Conservation (phyloP, 2,329 filamentous ascomycete species). For the Penicillium griseofulvum region DNA sequence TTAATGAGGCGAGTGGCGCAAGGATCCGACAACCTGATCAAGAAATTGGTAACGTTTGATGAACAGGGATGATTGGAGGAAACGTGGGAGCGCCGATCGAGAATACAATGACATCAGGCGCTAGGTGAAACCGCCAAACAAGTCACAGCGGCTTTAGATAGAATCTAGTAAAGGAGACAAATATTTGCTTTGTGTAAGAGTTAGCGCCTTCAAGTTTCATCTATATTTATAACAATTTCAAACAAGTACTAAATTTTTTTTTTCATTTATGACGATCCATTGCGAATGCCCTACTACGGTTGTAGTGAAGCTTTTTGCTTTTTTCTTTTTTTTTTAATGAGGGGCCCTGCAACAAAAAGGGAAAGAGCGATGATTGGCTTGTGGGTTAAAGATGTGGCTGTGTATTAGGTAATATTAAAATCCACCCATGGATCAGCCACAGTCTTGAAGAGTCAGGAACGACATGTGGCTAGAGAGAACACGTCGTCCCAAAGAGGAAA, state of each 20-base stretch:
- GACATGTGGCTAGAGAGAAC: constrained; percentile 11
- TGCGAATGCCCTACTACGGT: neutral
- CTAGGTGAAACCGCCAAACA: constrained; percentile 32
- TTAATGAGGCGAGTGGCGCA: constrained; percentile 34
- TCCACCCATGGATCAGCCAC: neutral
- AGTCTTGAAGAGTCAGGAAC: neutral
- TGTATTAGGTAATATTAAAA: neutral
- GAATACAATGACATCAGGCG: constrained; percentile 38
- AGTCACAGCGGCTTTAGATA: constrained; percentile 14
- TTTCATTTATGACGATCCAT: too few species aligned
- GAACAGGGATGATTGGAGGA: constrained; percentile 28
- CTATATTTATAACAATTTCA: neutral
- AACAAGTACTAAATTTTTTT: neutral
- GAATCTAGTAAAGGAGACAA: neutral
- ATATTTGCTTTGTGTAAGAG: neutral
- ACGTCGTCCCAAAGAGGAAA: constrained; percentile 26
- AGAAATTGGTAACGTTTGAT: constrained; percentile 12
- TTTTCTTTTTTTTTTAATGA: too few species aligned
- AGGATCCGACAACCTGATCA: constrained; percentile 12
- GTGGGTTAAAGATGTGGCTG: constrained; percentile 7
- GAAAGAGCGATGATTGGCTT: constrained; percentile 12
- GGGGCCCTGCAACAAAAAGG: neutral
- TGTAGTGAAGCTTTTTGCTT: neutral
- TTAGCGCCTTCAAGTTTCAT: neutral
- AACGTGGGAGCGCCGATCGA: constrained; percentile 27